phyloP scores from a whole-genome alignment of 495 filamentous ascomycete species.

The Aspergillus steynii region DNA sequence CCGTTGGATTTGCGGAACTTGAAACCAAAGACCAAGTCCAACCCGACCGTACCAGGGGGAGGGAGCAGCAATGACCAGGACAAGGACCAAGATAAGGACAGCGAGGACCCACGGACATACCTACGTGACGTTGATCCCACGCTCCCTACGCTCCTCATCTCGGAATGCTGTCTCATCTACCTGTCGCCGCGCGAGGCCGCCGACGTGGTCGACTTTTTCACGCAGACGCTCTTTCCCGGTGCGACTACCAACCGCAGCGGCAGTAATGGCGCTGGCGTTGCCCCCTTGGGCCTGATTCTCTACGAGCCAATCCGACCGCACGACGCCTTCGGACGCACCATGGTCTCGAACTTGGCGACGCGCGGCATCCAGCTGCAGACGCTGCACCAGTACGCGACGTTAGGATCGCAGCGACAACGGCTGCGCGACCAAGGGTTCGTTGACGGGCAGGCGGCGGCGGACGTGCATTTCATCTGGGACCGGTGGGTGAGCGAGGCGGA shows the following conservation, averaged over 20 bases:
- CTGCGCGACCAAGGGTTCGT: constrained; percentile 62
- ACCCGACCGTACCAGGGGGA: neutral
- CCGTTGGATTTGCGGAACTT: constrained; percentile 78
- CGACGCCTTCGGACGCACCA: constrained; percentile 84
- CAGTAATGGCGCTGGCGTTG: constrained; percentile 1
- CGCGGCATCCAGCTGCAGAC: constrained; percentile 84
- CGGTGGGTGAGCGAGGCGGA: constrained; percentile 70
- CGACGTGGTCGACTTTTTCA: constrained; percentile 67
- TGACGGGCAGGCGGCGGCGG: constrained; percentile 56
- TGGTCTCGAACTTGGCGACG: constrained; percentile 88
- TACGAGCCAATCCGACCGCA: constrained; percentile 87
- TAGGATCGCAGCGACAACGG: constrained; percentile 65
- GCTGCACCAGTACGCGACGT: constrained; percentile 64
- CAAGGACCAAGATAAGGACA: neutral
- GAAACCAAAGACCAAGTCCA: constrained; percentile 7
- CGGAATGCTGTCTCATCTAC: constrained; percentile 94
- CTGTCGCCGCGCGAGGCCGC: constrained; percentile 62
- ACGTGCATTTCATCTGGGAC: constrained; percentile 75
- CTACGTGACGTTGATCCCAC: constrained; percentile 45
- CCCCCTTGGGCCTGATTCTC: constrained; percentile 63
- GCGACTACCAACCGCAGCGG: neutral
- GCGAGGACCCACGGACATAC: constrained; percentile 21
- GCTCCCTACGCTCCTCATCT: constrained; percentile 81
- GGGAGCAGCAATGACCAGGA: neutral
- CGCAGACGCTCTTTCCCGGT: constrained; percentile 46